Conservation (phyloP, 495 filamentous ascomycete genomes). For the Talaromyces thailandensis region DNA sequence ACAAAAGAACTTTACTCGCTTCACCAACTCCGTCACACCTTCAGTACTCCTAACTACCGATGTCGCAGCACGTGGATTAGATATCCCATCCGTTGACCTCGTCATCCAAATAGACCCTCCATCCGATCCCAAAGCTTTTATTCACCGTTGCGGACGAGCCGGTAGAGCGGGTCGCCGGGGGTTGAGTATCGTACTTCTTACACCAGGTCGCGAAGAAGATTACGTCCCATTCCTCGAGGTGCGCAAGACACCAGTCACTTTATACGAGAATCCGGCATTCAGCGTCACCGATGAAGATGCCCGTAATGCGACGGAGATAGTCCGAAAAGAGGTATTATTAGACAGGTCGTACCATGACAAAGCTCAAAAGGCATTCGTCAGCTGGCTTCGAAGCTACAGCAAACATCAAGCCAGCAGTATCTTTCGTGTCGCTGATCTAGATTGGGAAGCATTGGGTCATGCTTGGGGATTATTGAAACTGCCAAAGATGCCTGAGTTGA, state of each 20-base stretch:
- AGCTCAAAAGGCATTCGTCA: constrained; percentile 82
- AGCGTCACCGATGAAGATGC: constrained; percentile 48
- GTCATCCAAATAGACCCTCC: constrained; percentile 91
- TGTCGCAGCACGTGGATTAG: constrained; percentile 77
- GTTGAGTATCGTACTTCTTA: constrained; percentile 75
- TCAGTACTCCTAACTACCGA: constrained; percentile 81
- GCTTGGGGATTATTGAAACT: constrained; percentile 79
- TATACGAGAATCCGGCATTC: constrained; percentile 41
- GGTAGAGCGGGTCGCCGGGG: constrained; percentile 83
- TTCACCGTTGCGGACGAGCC: constrained; percentile 89
- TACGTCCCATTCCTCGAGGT: constrained; percentile 83
- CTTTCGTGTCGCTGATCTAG: constrained; percentile 72
- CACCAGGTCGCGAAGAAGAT: constrained; percentile 75
- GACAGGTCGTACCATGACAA: constrained; percentile 87
- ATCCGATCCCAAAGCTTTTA: constrained; percentile 85
- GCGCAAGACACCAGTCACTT: constrained; percentile 76
- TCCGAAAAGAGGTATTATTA: constrained; percentile 51
- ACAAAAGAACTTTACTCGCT: constrained; percentile 71
- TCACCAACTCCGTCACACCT: constrained; percentile 56
- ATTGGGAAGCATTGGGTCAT: constrained; percentile 73
- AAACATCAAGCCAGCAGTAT: constrained; percentile 89
- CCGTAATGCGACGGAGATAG: constrained; percentile 34
- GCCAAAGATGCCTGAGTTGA: constrained; percentile 91
- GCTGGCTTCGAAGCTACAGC: constrained; percentile 81
- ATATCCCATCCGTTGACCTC: constrained; percentile 91